Base-by-base conservation (phyloP, 176 grass and related monocot genomes). In the Saccharum officinarum region DNA sequence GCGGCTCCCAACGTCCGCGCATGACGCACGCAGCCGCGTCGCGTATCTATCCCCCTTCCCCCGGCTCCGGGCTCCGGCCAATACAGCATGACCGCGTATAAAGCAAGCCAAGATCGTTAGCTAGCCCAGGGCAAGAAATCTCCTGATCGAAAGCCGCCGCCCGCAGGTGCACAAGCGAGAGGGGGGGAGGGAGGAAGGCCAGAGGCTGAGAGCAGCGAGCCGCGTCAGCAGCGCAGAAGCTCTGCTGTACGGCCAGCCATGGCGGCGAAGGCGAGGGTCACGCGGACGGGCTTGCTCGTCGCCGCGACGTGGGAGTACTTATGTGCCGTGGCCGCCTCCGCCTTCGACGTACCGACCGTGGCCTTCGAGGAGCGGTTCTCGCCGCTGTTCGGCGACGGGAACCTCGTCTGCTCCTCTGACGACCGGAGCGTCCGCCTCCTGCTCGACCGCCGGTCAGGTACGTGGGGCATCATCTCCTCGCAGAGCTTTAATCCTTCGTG, bases 381-480 rank as follows among this genome's bases (percentile, higher is more conserved):
- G 65, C 87, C 85, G 75, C 85, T 97, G 52, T 97, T 97, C 52
- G 94, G 94, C 64, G 87, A 94, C 30, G 83, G 84, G 80, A 97
- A 97, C 74, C 76, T 97, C 34, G 87, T 88, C 70, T 76, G 86
- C 42, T 88, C 94, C 0, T 4, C 26, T 5, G 85, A 92, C 73
- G 79, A 68, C 34, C 49, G 84, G 82, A 90, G 82, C 57, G 92
- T 89, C 79, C 80, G 85, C 66, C 91, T 97, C 68, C 42, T 88
- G 61, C 94, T 97, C 66, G 92, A 97, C 39, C 92, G 87, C 2
- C 92, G 90, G 70, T 92, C 94, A 36, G 94, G 94, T 97, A 71
- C 20, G 62, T 33, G 4, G 54, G 5, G 61, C 11, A 25, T 22
- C 66, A 22, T 39, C 47, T 54, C 12, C 33, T 52, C 5, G 15